These are phyloP conservation scores for Cytospora mali DNA, from an alignment of 2,329 filamentous ascomycete genomes.

Conservation along the genomic window DNA sequence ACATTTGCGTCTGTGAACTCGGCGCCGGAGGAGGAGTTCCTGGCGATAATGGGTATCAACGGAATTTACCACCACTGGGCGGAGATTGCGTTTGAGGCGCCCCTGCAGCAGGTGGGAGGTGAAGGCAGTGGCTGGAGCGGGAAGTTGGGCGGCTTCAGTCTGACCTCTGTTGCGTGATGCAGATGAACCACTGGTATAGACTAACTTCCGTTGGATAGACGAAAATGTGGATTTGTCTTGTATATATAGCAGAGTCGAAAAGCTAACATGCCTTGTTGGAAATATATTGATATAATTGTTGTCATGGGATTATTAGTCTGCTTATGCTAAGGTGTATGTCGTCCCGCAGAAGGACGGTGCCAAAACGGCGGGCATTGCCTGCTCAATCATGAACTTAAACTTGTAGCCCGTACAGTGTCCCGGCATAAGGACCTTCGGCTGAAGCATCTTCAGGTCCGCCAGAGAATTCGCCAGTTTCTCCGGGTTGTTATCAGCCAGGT, in stretches of 20 bases:
- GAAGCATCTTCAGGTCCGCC: constrained; percentile 49
- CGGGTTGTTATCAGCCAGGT: constrained; percentile 50
- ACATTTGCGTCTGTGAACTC: constrained; percentile 36
- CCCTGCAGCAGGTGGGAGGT: constrained; percentile 43
- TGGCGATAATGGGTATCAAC: constrained; percentile 47
- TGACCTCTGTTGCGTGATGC: constrained; percentile 31
- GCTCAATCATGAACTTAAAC: constrained; percentile 56
- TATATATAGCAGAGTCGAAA: neutral
- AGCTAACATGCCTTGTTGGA: neutral
- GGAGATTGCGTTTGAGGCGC: constrained; percentile 49
- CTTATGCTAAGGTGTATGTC: constrained; percentile 34
- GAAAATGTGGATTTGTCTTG: neutral
- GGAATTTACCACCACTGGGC: constrained; percentile 45
- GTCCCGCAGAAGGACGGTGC: constrained; percentile 55
- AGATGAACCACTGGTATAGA: neutral
- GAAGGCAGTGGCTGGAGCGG: constrained; percentile 37
- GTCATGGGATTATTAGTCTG: too few relatives aligned
- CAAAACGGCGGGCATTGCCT: constrained; percentile 50
- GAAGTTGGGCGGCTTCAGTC: constrained; percentile 35
- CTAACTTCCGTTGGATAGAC: neutral
- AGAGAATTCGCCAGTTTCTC: constrained; percentile 49
- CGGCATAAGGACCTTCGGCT: constrained; percentile 52
- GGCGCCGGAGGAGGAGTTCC: constrained; percentile 42
- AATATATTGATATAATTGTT: too few relatives aligned
- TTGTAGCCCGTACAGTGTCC: constrained; percentile 61